Conservation (phyloP, 768 basidiomycete genomes). For the Kwoniella sp. region DNA sequence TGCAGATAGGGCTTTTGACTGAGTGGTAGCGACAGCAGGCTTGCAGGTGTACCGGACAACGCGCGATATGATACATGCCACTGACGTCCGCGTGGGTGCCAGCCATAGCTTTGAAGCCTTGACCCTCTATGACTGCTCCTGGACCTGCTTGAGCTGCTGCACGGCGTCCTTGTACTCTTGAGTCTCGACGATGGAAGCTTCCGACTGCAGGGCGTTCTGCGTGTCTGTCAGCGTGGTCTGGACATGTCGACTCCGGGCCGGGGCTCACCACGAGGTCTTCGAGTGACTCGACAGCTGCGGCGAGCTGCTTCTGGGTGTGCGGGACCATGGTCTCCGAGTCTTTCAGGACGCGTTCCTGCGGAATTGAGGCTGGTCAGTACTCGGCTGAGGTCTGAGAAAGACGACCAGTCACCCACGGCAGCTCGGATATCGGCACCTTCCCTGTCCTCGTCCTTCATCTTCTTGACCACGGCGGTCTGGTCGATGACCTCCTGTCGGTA, state of each 20-base stretch:
- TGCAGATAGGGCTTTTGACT: no score
- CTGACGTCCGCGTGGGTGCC: no score
- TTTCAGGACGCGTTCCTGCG: conserved; percentile 39
- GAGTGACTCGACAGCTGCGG: conserved; percentile 27
- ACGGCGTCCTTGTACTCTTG: conserved; percentile 12
- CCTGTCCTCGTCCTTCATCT: conserved; percentile 29
- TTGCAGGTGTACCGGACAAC: no score
- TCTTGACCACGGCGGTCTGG: conserved; percentile 20
- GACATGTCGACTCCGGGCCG: background rate
- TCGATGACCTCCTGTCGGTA: conserved; percentile 32
- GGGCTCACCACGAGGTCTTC: conserved; percentile 42
- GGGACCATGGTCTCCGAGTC: conserved; percentile 44
- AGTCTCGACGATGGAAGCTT: background rate
- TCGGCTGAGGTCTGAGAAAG: background rate
- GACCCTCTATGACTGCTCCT: no score
- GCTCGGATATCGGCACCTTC: conserved; percentile 44
- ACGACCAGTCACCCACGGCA: conserved; percentile 28
- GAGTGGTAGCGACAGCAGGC: no score
- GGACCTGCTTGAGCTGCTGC: conserved; percentile 14
- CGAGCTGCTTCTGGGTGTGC: conserved; percentile 27
- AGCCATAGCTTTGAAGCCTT: no score
- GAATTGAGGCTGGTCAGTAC: background rate
- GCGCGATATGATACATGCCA: no score
- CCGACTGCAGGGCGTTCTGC: conserved; percentile 11
- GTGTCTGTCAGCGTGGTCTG: background rate